Evolutionary conservation across 257 asterid genomes (phyloP), one percentile per base, ranked within the genome.

Genomic region (Schizonepeta tenuifolia): DNA sequence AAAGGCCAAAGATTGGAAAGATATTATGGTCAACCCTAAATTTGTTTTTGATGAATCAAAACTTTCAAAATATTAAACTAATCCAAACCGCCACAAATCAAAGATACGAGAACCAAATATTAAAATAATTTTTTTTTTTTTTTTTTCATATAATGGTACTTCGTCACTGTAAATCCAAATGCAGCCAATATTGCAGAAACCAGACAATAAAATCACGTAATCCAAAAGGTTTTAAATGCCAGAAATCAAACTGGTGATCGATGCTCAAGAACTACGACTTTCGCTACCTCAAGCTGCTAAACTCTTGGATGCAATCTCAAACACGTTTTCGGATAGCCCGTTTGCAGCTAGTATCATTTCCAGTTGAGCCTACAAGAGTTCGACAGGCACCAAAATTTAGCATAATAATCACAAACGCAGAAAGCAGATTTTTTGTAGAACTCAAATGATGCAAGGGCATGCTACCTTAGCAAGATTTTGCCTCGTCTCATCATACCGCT

Each of bases 241-340:
- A 47, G 38, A 74, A 65, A 54, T 18, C 20, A 31, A 59, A 13
- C 1, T 26, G 28, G 17, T 51, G 43, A 38, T 38, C 22, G 4
- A 43, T 13, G 14, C 57, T 21, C 24, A 14, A 41, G 35, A 5
- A 28, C 10, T 66, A 14, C 21, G 6, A 9, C 50, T 36, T n/a
- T 22, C 67, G 8, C 43, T 26, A 12, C 64, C 41, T 87, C 77
- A 93, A 50, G 92, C 86, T 63, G 90, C 96, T 75, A 93, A 66
- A 80, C 98, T 93, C 94, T 93, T 93, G 12, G 97, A 93, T 22
- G 90, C 97, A 41, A 93, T 91, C 86, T 93, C 98, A 40, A 73
- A 93, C 67, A 91, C 98, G 40, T 91, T 90, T 82, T 90, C 97
- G 0, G 98, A 93, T 3, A 93, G 95, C 18, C 97, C 96, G 56